A percentile compares a stretch with the other conserved stretches of the same genome.
Conservation (phyloP, 345 rosid genomes). For the Aurinia saxatilis region DNA sequence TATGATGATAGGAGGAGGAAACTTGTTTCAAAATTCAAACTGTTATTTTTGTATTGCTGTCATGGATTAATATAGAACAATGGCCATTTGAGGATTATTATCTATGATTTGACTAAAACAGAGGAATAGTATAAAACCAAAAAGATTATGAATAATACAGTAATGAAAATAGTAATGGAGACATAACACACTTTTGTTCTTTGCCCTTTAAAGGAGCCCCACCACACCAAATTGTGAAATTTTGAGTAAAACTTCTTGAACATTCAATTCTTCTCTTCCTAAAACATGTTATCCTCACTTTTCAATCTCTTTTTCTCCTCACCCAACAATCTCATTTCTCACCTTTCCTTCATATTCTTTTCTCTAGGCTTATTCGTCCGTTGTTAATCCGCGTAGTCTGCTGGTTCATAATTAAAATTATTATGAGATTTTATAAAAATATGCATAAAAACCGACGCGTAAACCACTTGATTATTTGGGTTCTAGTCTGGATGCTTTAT, state of each 20-base stretch:
- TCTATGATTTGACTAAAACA: slow-evolving; percentile 13
- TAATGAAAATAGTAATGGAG: slow-evolving; percentile 27
- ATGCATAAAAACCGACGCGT: background rate
- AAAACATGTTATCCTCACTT: slow-evolving; percentile 24
- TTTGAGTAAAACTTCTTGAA: slow-evolving; percentile 22
- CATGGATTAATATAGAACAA: background rate
- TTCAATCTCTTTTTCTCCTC: background rate
- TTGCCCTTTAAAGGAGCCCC: slow-evolving; percentile 28
- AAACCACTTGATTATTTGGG: background rate
- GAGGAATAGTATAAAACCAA: background rate
- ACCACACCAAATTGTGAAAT: slow-evolving; percentile 25
- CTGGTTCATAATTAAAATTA: too few relatives aligned
- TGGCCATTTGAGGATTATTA: background rate
- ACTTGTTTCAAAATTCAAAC: background rate
- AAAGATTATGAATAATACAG: background rate
- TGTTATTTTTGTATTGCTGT: too few relatives aligned
- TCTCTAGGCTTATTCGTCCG: too few relatives aligned
- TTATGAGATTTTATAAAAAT: too few relatives aligned
- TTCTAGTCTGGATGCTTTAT: background rate
- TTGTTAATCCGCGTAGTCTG: too few relatives aligned
- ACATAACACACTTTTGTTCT: slow-evolving; percentile 28
- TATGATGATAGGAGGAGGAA: background rate
- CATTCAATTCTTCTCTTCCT: slow-evolving; percentile 26
- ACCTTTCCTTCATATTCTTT: background rate
- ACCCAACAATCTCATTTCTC: slow-evolving; percentile 12